phyloP scores from a whole-genome alignment of 108 stramenopile genomes.

The Ochromonas danica region DNA sequence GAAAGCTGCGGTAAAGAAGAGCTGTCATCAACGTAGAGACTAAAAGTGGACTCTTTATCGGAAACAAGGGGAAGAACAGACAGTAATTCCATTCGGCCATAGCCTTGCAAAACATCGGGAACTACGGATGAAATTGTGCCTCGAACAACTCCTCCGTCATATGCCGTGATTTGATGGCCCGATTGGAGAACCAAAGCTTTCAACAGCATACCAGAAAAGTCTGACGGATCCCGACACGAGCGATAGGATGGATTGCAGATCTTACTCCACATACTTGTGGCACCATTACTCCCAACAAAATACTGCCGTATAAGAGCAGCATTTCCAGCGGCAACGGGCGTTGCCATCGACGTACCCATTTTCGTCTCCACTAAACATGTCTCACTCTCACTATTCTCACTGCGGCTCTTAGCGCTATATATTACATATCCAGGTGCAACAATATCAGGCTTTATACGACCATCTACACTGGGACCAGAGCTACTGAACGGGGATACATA shows the following conservation, averaged over 20 bases:
- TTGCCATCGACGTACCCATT: conserved; percentile 65
- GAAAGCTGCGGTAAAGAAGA: conserved; percentile 37
- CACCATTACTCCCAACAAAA: conserved; percentile 67
- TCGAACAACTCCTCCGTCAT: conserved; percentile 44
- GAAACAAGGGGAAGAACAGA: conserved; percentile 36
- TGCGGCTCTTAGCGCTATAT: conserved; percentile 55
- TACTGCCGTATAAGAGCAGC: conserved; percentile 74
- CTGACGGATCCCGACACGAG: conserved; percentile 46
- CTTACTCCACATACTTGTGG: conserved; percentile 26
- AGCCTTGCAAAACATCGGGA: conserved; percentile 37
- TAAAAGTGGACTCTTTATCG: conserved; percentile 35
- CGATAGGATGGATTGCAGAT: conserved; percentile 49
- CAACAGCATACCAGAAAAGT: conserved; percentile 65
- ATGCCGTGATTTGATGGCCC: conserved; percentile 47
- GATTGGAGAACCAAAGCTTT: conserved; percentile 72
- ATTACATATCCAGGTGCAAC: conserved; percentile 69
- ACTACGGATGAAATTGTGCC: conserved; percentile 61
- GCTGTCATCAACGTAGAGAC: conserved; percentile 45
- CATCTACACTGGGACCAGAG: conserved; percentile 66
- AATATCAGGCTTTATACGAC: conserved; percentile 74
- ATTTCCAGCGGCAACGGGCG: conserved; percentile 70
- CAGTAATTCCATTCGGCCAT: conserved; percentile 46
- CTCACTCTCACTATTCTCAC: conserved; percentile 41
- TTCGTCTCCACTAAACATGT: conserved; percentile 29
- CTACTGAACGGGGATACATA: conserved; percentile 66